These are phyloP conservation scores for Rhizopus delemar DNA, from an alignment of 371 early-diverging fungal genomes.

Conservation along the genomic window DNA sequence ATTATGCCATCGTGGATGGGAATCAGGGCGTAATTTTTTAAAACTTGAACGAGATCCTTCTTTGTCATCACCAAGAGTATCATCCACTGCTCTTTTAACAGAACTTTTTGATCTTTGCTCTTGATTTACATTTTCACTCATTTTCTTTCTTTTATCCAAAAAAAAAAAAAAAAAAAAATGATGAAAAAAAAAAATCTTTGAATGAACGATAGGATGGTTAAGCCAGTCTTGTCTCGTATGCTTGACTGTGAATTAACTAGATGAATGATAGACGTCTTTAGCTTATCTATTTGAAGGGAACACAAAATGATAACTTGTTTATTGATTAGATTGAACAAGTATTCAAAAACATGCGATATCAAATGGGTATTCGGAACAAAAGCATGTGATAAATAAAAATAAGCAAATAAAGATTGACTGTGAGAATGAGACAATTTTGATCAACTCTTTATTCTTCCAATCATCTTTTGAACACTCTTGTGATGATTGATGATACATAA, in stretches of 20 bases:
- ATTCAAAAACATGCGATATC: background rate
- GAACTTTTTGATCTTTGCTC: no score
- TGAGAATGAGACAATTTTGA: constrained; percentile 13
- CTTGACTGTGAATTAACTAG: no score
- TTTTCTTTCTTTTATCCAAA: no score
- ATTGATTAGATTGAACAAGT: no score
- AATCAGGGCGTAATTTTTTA: background rate
- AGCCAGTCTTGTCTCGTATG: no score
- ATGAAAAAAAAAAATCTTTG: background rate
- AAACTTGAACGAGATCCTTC: background rate
- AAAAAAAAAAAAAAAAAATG: background rate
- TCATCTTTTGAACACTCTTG: constrained; percentile 4
- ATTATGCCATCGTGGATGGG: constrained; percentile 75
- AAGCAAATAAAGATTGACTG: background rate
- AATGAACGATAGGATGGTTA: background rate
- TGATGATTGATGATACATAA: no score
- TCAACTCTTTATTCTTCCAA: constrained; percentile 23
- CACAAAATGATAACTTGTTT: no score
- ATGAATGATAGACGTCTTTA: no score
- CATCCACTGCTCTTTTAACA: background rate
- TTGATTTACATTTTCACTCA: background rate
- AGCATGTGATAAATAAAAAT: background rate
- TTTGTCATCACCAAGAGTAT: background rate
- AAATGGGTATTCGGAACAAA: background rate
- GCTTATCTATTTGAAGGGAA: no score